phyloP scores from a whole-genome alignment of 306 rosid genomes.

The Medicago lupulina region DNA sequence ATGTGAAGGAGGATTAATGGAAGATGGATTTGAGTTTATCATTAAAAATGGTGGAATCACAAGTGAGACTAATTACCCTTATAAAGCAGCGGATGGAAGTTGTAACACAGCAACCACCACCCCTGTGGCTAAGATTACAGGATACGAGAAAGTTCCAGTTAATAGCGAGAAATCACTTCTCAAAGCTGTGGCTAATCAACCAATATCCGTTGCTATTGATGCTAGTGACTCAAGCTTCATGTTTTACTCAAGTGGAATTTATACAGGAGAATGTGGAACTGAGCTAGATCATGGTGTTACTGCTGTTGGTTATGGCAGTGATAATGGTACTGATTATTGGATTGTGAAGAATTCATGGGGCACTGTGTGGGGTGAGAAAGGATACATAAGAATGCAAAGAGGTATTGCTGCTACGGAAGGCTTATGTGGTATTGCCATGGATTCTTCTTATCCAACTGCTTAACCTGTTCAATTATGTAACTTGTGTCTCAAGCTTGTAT shows the following conservation, averaged over 20 bases:
- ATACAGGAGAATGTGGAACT: constrained; percentile 44
- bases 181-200: constrained; percentile 47
- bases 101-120: not conserved
- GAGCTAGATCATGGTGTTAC: constrained; percentile 49
- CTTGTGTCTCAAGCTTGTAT: not conserved
- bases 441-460: constrained; percentile 40
- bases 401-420: constrained; percentile 38
- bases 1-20: constrained; percentile 42
- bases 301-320: constrained; percentile 43
- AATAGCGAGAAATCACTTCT: constrained; percentile 37
- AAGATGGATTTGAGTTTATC: constrained; percentile 44
- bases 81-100: constrained; percentile 36
- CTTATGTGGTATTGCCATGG: constrained; percentile 50
- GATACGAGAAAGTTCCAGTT: constrained; percentile 41
- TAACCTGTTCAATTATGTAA: not conserved
- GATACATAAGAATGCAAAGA: constrained; percentile 45
- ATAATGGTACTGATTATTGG: constrained; percentile 46
- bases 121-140: constrained; percentile 32
- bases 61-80: constrained; percentile 40
- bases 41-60: constrained; percentile 45
- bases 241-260: constrained; percentile 38
- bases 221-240: constrained; percentile 33
- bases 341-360: constrained; percentile 51
- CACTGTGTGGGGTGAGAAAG: constrained; percentile 45
- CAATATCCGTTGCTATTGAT: constrained; percentile 46